Evolutionary conservation across 1,139 yeast species (phyloP).

Genomic region (Taphrina deformans): DNA sequence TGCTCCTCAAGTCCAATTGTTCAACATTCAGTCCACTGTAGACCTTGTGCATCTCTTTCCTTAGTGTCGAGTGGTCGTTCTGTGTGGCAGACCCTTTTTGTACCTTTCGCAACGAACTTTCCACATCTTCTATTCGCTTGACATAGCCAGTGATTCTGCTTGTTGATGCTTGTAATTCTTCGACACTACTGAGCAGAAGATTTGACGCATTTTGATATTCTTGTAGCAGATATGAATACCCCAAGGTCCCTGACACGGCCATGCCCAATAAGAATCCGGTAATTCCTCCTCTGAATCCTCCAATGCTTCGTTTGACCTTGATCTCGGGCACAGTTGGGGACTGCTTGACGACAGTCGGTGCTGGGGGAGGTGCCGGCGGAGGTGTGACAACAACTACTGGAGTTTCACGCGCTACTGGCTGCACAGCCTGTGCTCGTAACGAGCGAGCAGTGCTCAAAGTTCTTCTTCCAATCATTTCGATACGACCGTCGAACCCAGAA

Average conservation of each 20-base stretch:
- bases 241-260: constrained; percentile 32
- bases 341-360: constrained; percentile 18
- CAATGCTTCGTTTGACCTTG: constrained; percentile 30
- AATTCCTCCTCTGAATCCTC: constrained; percentile 32
- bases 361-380: constrained; percentile 13
- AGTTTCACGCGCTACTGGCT: constrained; percentile 3
- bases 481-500: no score
- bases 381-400: constrained; percentile 12
- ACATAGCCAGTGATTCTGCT: constrained; percentile 22
- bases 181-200: constrained; percentile 30
- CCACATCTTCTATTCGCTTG: constrained; percentile 32
- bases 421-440: constrained; percentile 9
- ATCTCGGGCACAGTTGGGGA: constrained; percentile 19
- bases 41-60: constrained; percentile 34
- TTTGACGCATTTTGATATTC: constrained; percentile 33
- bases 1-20: constrained; percentile 27
- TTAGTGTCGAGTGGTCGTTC: constrained; percentile 25
- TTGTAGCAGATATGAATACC: constrained; percentile 31
- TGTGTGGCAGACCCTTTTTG: constrained; percentile 25
- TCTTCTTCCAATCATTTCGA: constrained; percentile 7
- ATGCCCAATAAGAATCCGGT: constrained; percentile 35
- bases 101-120: constrained; percentile 26
- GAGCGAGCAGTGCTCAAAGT: constrained; percentile 8
- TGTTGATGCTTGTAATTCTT: constrained; percentile 32
- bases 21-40: constrained; percentile 30